A percentile compares a stretch with the other conserved stretches of the same genome.
These are phyloP conservation scores for Colletotrichum ledebouriae DNA, from an alignment of 2,329 filamentous ascomycete genomes.

Conservation along the genomic window DNA sequence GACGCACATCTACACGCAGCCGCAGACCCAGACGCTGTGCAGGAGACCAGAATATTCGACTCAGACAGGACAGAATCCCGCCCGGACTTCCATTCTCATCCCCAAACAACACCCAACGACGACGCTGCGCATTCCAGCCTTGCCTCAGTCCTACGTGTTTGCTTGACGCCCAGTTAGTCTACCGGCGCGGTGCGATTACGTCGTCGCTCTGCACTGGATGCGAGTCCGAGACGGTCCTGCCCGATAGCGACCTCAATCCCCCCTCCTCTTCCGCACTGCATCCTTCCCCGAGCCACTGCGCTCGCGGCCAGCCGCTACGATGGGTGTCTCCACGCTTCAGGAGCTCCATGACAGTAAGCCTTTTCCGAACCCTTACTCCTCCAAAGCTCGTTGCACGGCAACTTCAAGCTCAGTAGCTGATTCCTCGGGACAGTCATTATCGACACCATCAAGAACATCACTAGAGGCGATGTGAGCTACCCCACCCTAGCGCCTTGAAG, in stretches of 20 bases:
- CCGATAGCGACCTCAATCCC: constrained; percentile 13
- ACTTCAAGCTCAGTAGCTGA: constrained; percentile 27
- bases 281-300: constrained; percentile 21
- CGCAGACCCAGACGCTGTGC: background rate
- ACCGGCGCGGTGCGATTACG: constrained; percentile 18
- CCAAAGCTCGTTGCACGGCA: background rate
- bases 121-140: constrained; percentile 33
- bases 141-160: background rate
- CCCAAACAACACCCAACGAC: constrained; percentile 12
- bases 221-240: constrained; percentile 3
- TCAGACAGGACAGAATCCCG: constrained; percentile 3
- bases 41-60: background rate
- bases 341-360: constrained; percentile 69
- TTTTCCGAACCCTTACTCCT: background rate
- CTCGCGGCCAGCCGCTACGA: constrained; percentile 60
- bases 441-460: constrained; percentile 81
- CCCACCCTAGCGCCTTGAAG: constrained; percentile 2
- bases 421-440: constrained; percentile 71
- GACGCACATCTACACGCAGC: background rate
- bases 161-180: background rate
- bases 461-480: constrained; percentile 79
- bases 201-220: constrained; percentile 23
- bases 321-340: constrained; percentile 84
- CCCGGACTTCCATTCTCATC: constrained; percentile 15
- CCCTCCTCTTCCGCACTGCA: background rate